Percentiles rank a stretch among this genome's conserved stretches.
Conservation (phyloP, 2,329 filamentous ascomycete species). For the Leptosphaerulina australis region DNA sequence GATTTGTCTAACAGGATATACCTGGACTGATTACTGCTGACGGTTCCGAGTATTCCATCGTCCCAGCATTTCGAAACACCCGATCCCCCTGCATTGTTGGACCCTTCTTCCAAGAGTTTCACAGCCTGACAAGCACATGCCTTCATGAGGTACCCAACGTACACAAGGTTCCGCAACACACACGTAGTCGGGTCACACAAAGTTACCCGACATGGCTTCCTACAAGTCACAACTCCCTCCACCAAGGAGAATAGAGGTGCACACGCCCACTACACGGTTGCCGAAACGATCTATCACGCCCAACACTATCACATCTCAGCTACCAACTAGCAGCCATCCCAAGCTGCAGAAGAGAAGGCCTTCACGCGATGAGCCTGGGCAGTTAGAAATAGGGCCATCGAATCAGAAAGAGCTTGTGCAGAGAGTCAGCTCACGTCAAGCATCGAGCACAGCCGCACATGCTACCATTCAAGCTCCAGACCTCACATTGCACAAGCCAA, state of each 20-base stretch:
- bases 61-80: constrained; percentile 27
- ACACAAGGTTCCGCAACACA: constrained; percentile 45
- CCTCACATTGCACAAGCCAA: constrained; percentile 28
- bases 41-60: constrained; percentile 27
- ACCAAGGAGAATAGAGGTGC: constrained; percentile 43
- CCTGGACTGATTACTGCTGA: constrained; percentile 47
- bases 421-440: constrained; percentile 32
- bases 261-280: constrained; percentile 42
- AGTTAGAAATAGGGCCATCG: constrained; percentile 22
- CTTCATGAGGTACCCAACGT: constrained; percentile 50
- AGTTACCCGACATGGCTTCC: constrained; percentile 49
- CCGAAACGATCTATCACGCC: constrained; percentile 47
- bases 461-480: constrained; percentile 26
- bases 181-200: constrained; percentile 45
- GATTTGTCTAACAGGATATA: constrained; percentile 31
- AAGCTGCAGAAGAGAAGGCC: constrained; percentile 47
- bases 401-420: constrained; percentile 29
- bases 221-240: constrained; percentile 49
- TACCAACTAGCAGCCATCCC: constrained; percentile 34
- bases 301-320: constrained; percentile 36
- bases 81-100: constrained; percentile 28
- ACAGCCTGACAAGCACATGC: constrained; percentile 42
- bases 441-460: constrained; percentile 31
- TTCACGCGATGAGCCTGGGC: constrained; percentile 40
- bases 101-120: constrained; percentile 25